These are phyloP conservation scores for Aspergillus flavus DNA, from an alignment of 2,329 filamentous ascomycete species.

Conservation along the genomic window DNA sequence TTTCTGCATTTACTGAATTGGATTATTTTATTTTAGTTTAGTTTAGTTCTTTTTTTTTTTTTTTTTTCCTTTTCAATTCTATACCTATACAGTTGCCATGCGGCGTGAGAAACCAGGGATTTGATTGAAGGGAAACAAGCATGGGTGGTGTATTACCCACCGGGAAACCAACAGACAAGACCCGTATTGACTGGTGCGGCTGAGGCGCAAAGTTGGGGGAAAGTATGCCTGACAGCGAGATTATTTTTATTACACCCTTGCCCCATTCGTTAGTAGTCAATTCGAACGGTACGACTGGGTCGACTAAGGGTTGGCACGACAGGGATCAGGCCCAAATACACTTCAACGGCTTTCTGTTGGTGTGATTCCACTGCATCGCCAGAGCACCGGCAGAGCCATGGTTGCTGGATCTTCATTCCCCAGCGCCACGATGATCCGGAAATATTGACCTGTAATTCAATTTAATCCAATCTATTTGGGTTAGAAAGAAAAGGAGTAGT, in stretches of 20 bases:
- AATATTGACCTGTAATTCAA: constrained; percentile 7
- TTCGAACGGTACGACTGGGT: constrained; percentile 1
- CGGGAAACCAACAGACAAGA: constrained; percentile 6
- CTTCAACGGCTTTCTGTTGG: constrained; percentile 24
- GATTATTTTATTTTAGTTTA: background rate
- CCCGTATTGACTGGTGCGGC: constrained; percentile 11
- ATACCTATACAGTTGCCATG: background rate
- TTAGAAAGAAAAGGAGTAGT: background rate
- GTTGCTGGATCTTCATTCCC: constrained; percentile 10
- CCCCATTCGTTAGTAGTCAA: background rate
- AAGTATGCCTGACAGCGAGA: constrained; percentile 7
- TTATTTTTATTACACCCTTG: constrained; percentile 5
- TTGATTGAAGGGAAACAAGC: background rate
- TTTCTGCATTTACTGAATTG: background rate
- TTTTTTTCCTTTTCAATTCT: background rate
- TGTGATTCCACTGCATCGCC: constrained; percentile 9
- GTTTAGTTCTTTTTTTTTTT: background rate
- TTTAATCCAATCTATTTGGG: background rate
- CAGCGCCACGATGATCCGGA: constrained; percentile 11
- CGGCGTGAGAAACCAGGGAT: background rate
- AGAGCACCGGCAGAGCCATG: background rate
- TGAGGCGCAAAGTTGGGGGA: constrained; percentile 11
- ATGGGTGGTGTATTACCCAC: constrained; percentile 2
- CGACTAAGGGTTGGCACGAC: background rate
- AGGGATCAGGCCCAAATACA: constrained; percentile 11